Evolutionary conservation across 139 green algal species (phyloP), one percentile per base, ranked within the genome.

Genomic region (Pleodorina starrii): DNA sequence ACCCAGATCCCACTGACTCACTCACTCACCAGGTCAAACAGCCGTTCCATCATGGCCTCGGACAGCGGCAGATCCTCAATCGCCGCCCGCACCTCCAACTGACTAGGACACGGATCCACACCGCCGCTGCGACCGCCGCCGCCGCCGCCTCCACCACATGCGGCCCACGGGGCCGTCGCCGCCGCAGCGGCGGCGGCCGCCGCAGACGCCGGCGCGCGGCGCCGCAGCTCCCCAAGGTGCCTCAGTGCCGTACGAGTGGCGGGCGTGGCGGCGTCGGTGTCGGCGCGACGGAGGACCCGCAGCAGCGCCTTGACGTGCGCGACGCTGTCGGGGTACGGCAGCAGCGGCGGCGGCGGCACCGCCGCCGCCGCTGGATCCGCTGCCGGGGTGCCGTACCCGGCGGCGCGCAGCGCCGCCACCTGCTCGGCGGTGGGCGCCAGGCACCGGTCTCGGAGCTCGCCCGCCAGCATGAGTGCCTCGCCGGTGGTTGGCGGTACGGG

Each of bases 361-460:
- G 46, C 75, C 36, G 46, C 48, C 36, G 5, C 1, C 50, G 46
- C 76, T 29, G 68, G 12, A 4, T n/a, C n/a, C 27, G 27, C 32
- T 0, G 32, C 76, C 17, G 21, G 3, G 44, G 10, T 29, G 74
- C 10, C 44, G 29, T 82, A 86, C 35, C 79, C 60, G 5, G 40
- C 32, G 19, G 66, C 46, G 6, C 19, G 44, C n/a, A 88, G 82
- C 32, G 66, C 82, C 16, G 82, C 63, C n/a, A 79, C 32, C 21
- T 71, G 63, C 14, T 16, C n/a, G 0, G 7, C 5, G 1, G 21
- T 69, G 82, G 82, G n/a, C 9, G 10, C 40, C 21, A 80, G 11
- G 66, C 82, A 88, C 43, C 82, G 63, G 68, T 88, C 66, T 16
- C 63, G 44, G 9, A 88, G 82, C 63, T 88, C 82, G n/a, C 2